Conservation (phyloP, 345 rosid genomes). For the Pugionium dolabratum region DNA sequence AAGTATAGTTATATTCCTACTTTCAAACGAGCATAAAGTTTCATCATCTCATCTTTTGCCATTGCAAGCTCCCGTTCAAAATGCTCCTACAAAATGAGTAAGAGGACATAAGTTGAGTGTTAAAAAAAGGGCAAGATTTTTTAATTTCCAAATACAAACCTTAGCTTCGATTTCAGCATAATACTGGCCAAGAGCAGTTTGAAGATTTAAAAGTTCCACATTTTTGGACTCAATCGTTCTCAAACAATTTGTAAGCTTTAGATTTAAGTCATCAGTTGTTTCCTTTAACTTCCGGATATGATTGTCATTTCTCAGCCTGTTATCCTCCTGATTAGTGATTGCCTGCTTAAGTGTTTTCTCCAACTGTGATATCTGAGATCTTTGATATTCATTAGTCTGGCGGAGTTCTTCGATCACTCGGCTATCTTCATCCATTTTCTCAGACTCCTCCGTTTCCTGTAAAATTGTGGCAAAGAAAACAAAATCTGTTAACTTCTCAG, state of each 20-base stretch:
- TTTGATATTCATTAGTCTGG: conserved; percentile 63
- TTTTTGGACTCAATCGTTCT: conserved; percentile 73
- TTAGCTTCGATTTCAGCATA: conserved; percentile 96
- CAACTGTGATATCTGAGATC: conserved; percentile 62
- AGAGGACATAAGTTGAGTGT: too few species aligned
- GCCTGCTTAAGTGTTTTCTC: conserved; percentile 73
- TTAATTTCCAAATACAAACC: conserved; percentile 44
- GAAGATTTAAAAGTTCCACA: conserved; percentile 83
- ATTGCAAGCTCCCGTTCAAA: conserved; percentile 74
- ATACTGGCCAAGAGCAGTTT: conserved; percentile 98
- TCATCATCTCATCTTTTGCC: conserved; percentile 54
- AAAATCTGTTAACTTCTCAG: not conserved
- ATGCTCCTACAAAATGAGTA: conserved; percentile 55
- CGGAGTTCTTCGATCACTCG: conserved; percentile 84
- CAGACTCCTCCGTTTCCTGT: conserved; percentile 87
- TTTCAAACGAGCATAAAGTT: conserved; percentile 55
- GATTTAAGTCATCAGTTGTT: conserved; percentile 65
- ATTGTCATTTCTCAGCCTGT: conserved; percentile 42
- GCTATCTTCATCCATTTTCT: conserved; percentile 97
- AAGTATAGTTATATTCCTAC: conserved; percentile 42
- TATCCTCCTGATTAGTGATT: conserved; percentile 47
- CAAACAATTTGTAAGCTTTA: conserved; percentile 64
- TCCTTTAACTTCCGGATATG: conserved; percentile 69
- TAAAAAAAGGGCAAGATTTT: conserved; percentile 5
- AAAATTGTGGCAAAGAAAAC: not conserved